These are phyloP conservation scores for Cryptosporidium tyzzeri DNA, from an alignment of 169 alveolate species.

Conservation along the genomic window DNA sequence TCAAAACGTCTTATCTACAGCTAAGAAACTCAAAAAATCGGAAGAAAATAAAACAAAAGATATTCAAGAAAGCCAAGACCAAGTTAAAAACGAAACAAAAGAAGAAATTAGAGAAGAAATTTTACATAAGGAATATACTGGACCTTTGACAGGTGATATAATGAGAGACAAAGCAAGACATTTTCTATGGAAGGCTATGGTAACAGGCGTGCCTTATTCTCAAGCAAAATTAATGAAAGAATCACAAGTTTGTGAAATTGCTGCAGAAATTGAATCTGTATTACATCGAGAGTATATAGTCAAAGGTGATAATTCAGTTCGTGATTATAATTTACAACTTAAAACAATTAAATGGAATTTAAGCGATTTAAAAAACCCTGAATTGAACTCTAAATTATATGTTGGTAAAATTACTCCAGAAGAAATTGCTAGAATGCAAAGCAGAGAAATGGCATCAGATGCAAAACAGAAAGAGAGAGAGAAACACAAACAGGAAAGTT, in stretches of 20 bases:
- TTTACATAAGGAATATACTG: constrained; percentile 62
- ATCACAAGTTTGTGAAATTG: constrained; percentile 80
- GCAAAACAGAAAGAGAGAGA: constrained; percentile 90
- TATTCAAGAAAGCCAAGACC: constrained; percentile 1
- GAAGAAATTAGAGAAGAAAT: constrained; percentile 42
- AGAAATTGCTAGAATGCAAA: constrained; percentile 90
- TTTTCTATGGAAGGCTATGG: constrained; percentile 77
- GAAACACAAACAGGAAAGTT: constrained; percentile 85
- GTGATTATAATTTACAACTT: constrained; percentile 86
- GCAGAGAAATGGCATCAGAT: constrained; percentile 93
- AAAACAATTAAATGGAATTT: constrained; percentile 90
- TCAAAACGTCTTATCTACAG: constrained; percentile 64
- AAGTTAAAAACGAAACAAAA: background rate
- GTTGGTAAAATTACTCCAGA: constrained; percentile 87
- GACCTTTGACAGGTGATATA: constrained; percentile 77
- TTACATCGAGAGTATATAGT: constrained; percentile 78
- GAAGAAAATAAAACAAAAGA: constrained; percentile 70
- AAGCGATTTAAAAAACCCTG: constrained; percentile 90
- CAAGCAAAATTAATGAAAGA: constrained; percentile 81
- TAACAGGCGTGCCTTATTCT: constrained; percentile 74
- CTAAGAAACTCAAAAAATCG: constrained; percentile 42
- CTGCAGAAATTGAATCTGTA: constrained; percentile 83
- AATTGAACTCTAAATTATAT: constrained; percentile 86
- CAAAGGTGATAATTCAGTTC: constrained; percentile 79
- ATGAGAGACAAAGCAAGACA: constrained; percentile 80